Percentiles rank a stretch among this genome's conserved stretches.
These are phyloP conservation scores for Candida vartiovaarae DNA, from an alignment of 805 yeast genomes.

Conservation along the genomic window DNA sequence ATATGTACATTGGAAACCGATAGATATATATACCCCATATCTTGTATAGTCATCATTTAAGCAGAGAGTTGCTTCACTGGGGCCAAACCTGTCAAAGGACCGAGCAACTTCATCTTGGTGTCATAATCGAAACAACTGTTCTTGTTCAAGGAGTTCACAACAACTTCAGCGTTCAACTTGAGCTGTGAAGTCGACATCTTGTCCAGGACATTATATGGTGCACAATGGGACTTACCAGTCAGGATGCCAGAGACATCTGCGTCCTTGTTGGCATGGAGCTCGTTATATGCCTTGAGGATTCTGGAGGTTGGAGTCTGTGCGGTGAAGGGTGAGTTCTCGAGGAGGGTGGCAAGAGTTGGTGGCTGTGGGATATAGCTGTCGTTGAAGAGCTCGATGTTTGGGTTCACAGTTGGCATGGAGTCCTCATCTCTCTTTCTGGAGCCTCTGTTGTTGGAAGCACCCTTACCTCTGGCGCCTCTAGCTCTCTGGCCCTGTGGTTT, in stretches of 20 bases:
- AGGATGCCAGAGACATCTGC: conserved; percentile 15
- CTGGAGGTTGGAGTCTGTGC: conserved; percentile 18
- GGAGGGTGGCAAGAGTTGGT: conserved; percentile 11
- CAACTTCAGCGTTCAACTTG: conserved; percentile 21
- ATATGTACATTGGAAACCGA: background rate
- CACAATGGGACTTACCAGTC: conserved; percentile 11
- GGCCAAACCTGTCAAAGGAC: conserved; percentile 23
- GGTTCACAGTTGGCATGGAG: conserved; percentile 3
- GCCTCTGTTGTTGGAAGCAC: background rate
- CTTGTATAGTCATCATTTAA: background rate
- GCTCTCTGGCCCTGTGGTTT: conserved; percentile 5
- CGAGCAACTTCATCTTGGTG: conserved; percentile 19
- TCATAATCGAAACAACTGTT: conserved; percentile 17
- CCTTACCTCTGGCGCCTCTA: conserved; percentile 3
- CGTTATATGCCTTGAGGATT: conserved; percentile 16
- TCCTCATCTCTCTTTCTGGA: background rate
- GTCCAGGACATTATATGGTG: conserved; percentile 4
- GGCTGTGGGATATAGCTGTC: conserved; percentile 15
- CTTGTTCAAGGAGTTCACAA: conserved; percentile 20
- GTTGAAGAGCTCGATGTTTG: conserved; percentile 14
- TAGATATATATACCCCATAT: background rate
- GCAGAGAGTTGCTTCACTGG: conserved; percentile 20
- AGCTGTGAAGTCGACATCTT: conserved; percentile 15
- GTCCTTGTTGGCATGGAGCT: conserved; percentile 7
- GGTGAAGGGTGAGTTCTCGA: conserved; percentile 12